Evolutionary conservation across 1,284 basidiomycete species (phyloP).

Genomic region (Leccinum pachyderme): DNA sequence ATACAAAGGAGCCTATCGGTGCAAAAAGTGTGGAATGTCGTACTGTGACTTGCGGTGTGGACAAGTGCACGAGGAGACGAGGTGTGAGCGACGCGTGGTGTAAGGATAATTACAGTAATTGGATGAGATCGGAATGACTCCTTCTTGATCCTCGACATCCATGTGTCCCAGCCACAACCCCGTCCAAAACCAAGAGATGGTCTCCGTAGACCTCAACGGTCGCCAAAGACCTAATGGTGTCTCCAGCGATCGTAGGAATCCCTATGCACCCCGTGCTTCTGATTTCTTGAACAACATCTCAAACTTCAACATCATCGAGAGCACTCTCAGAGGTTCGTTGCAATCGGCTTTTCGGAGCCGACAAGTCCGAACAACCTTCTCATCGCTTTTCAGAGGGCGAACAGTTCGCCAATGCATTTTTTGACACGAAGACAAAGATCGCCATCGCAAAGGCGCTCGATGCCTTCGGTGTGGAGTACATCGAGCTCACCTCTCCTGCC

Average conservation of each 20-base stretch:
- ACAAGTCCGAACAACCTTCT: constrained; percentile 14
- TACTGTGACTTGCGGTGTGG: constrained; percentile 60
- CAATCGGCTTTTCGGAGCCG: constrained; percentile 4
- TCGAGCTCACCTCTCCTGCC: constrained; percentile 97
- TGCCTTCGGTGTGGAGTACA: constrained; percentile 99
- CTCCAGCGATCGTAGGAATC: constrained; percentile 60
- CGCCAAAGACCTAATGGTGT: constrained; percentile 12
- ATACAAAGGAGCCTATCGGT: constrained; percentile 65
- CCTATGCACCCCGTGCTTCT: constrained; percentile 84
- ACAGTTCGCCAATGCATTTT: constrained; percentile 99
- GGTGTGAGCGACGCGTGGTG: constrained; percentile 56
- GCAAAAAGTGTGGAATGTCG: constrained; percentile 55
- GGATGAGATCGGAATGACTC: background rate
- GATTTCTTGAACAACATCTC: constrained; percentile 91
- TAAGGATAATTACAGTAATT: constrained; percentile 21
- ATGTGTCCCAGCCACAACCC: constrained; percentile 25
- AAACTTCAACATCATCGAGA: constrained; percentile 97
- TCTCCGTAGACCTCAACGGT: constrained; percentile 24
- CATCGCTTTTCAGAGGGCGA: constrained; percentile 75
- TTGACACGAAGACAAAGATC: constrained; percentile 99
- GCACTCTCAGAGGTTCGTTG: constrained; percentile 82
- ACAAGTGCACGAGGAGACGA: constrained; percentile 56
- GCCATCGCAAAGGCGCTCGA: constrained; percentile 97
- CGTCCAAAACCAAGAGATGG: constrained; percentile 22
- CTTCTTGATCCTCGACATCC: background rate